Evolutionary conservation across 352 stramenopile genomes (phyloP), one percentile per base, ranked within the genome.

Genomic region (Phytophthora pluvialis): DNA sequence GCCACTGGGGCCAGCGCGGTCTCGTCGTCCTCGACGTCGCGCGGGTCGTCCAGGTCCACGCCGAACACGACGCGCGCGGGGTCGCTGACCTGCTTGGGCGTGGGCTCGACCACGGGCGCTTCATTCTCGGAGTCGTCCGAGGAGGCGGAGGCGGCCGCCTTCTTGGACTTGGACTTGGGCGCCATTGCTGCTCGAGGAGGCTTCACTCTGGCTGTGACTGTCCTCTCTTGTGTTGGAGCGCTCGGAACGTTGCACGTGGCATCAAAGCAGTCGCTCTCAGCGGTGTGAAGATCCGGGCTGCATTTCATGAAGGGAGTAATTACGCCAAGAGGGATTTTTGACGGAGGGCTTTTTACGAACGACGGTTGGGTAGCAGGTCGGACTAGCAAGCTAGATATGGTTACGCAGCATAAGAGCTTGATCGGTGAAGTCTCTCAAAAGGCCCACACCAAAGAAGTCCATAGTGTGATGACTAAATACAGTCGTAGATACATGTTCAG

Each of bases 1-100:
- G 91, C 78, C 18, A 96, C 79, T 3, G 88, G 83, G 39, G 80
- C 86, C 25, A 97, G 60, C 45, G 80, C 82, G 31, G 73, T 91
- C 31, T 79, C 54, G 16, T 95, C 86, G 60, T 97, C 87, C 42
- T 93, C 86, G 12, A 78, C 61, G 57, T 93, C 83, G 8, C 63
- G 67, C 9, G 73, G 67, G 31, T 81, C 73, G 62, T 89, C 77
- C 25, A 87, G 67, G 52, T 81, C 65, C 29, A 93, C 84, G 55
- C 81, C 84, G 45, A 93, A 91, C n/a, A 91, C 77, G 11, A 79
- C 18, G 28, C 59, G 59, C 10, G 40, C 39, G 1, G 50, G 16
- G 29, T 76, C 51, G 32, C 35, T 39, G 25, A 57, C 43, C 8
- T 67, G 51, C 40, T 64, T 68, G 18, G 64, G n/a, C 18, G 48